Evolutionary conservation across 2,329 filamentous ascomycete genomes (phyloP), one percentile per base, ranked within the genome.

Genomic region (Bipolaris bicolor): DNA sequence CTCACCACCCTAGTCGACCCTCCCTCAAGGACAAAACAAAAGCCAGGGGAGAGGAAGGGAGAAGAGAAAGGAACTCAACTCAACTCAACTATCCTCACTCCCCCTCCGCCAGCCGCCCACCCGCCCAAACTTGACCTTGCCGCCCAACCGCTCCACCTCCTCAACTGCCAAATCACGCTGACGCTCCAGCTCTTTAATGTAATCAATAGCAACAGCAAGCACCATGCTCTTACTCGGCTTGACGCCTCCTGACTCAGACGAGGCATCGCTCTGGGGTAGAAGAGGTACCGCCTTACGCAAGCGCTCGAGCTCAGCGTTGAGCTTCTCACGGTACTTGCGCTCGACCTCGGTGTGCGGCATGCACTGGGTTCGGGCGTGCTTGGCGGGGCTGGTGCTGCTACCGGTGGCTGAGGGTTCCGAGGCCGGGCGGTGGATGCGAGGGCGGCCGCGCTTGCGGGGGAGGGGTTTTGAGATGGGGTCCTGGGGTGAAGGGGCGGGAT

Each of bases 271-370:
- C 24, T 63, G 65, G 5, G 65, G 64, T 7, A 70, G 43, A 31
- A 65, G 68, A 22, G 66, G 67, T 1, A 69, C 58, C 2, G 65
- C 66, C 18, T 54, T 53, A n/a, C 66, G 58, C 43, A 70, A 50
- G 16, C 67, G 58, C 50, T 70, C 67, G 22, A 70, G 58, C 49
- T 69, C 66, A 9, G 60, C 55, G 49, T 70, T 70, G 24, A 70
- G 58, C 34, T 67, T 66, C 50, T 60, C 57, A 13, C 57, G 49
- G 29, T 60, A 60, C 39, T 57, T 57, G 49, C 57, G 57, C 29
- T 60, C 68, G 49, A 53, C 66, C 58, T 69, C 62, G 39, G 65
- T 69, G 46, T 70, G 67, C 13, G 67, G 67, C 49, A 58, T 55
- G 47, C 56, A 58, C 34, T 58, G 56, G 5, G 55, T 54, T 9